Conservation (phyloP, 495 filamentous ascomycete genomes). For the Neurospora pannonica region DNA sequence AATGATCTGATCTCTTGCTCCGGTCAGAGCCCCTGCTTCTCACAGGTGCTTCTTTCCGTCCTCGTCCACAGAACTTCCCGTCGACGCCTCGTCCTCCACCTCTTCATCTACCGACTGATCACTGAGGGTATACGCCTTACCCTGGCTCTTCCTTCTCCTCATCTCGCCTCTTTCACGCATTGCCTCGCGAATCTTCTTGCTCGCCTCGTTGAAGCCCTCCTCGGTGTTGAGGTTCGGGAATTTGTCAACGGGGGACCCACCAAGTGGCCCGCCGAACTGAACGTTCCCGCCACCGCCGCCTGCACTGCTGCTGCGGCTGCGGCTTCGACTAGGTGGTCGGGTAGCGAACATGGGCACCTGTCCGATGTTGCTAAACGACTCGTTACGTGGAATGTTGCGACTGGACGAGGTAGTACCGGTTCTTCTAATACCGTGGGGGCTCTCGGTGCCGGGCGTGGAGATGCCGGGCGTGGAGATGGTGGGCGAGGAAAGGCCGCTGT, state of each 20-base stretch:
- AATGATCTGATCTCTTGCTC: background rate
- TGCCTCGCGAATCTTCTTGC: slow-evolving; percentile 71
- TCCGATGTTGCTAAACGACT: slow-evolving; percentile 82
- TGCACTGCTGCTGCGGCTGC: slow-evolving; percentile 62
- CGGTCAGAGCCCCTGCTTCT: background rate
- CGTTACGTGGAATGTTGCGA: slow-evolving; percentile 66
- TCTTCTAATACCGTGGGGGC: slow-evolving; percentile 17
- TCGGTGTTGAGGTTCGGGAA: slow-evolving; percentile 66
- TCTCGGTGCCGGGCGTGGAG: slow-evolving; percentile 10
- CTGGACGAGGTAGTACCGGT: slow-evolving; percentile 36
- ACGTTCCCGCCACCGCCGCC: slow-evolving; percentile 43
- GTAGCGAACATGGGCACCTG: slow-evolving; percentile 83
- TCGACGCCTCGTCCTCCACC: background rate
- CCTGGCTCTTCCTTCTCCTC: slow-evolving; percentile 58
- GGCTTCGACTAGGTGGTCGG: slow-evolving; percentile 61
- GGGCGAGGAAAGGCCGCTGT: slow-evolving; percentile 20
- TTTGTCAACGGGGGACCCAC: slow-evolving; percentile 55
- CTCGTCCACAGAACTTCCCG: background rate
- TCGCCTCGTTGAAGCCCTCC: slow-evolving; percentile 72
- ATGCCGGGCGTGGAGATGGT: background rate
- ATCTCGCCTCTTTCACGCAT: slow-evolving; percentile 78
- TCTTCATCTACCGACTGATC: background rate
- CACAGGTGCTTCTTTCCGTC: background rate
- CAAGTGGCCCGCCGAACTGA: slow-evolving; percentile 17
- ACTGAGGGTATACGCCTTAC: background rate